phyloP scores from a whole-genome alignment of 2,329 filamentous ascomycete species.

The Xenosphaeropsis pyriputrescens region DNA sequence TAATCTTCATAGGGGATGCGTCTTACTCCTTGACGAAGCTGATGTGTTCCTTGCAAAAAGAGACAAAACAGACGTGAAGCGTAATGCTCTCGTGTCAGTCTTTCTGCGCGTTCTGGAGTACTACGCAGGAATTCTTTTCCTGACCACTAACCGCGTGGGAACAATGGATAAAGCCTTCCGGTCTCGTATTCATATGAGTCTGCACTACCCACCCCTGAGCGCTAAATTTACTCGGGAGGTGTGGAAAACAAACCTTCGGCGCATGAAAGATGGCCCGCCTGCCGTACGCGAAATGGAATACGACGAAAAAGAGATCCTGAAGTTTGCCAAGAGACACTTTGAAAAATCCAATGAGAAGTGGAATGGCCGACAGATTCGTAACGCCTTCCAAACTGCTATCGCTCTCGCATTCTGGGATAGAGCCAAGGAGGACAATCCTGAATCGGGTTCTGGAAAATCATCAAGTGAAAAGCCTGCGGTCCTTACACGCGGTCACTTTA shows the following conservation, averaged over 20 bases:
- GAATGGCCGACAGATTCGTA: conserved; percentile 22
- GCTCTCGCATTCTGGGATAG: no score
- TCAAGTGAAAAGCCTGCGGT: no score
- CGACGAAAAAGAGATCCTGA: conserved; percentile 6
- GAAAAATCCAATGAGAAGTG: conserved; percentile 7
- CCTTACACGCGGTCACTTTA: neutral
- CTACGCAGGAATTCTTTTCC: conserved; percentile 14
- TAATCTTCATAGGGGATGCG: conserved; percentile 4
- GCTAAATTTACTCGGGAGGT: conserved; percentile 8
- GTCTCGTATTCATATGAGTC: conserved; percentile 9
- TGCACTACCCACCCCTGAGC: conserved; percentile 9
- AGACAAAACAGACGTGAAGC: conserved; percentile 25
- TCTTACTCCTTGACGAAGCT: conserved; percentile 32
- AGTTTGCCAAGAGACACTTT: conserved; percentile 2
- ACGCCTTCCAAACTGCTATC: conserved; percentile 16
- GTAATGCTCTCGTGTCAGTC: conserved; percentile 30
- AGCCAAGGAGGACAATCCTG: no score
- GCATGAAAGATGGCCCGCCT: neutral
- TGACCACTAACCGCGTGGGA: conserved; percentile 22
- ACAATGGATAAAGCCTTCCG: conserved; percentile 20
- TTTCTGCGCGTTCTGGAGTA: conserved; percentile 14
- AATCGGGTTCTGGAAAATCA: no score
- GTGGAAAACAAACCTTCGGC: conserved; percentile 10
- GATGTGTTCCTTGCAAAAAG: conserved; percentile 33
- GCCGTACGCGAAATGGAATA: conserved; percentile 1